phyloP scores from a whole-genome alignment of 768 basidiomycete genomes.

The Glaciozyma martinii region DNA sequence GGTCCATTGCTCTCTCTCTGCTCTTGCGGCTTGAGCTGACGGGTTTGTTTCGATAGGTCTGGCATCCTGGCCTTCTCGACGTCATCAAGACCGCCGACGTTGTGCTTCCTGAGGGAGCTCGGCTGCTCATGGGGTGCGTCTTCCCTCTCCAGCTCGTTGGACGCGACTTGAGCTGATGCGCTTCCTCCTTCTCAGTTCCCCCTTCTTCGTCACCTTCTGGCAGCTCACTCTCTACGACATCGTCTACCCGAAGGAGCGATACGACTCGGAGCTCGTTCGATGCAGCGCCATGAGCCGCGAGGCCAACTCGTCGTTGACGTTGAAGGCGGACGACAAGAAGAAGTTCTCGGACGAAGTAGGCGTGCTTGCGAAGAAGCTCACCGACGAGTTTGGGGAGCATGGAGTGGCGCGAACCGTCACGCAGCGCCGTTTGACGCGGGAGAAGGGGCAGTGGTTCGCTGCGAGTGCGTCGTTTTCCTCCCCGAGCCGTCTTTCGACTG shows the following conservation, averaged over 20 bases:
- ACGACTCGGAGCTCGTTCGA: constrained; percentile 63
- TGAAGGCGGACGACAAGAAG: constrained; percentile 14
- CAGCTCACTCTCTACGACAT: constrained; percentile 87
- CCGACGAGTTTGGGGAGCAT: not conserved
- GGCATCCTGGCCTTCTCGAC: constrained; percentile 63
- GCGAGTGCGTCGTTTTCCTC: not conserved
- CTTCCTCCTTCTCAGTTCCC: constrained; percentile 50
- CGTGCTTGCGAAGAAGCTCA: constrained; percentile 13
- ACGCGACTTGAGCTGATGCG: constrained; percentile 14
- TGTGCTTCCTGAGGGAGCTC: constrained; percentile 57
- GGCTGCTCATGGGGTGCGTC: constrained; percentile 61
- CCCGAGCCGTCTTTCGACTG: not conserved
- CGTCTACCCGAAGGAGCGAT: constrained; percentile 61
- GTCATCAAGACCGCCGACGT: constrained; percentile 68
- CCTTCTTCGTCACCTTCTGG: constrained; percentile 95
- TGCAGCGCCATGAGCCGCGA: constrained; percentile 41
- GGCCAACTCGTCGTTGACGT: constrained; percentile 1
- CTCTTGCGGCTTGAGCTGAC: not conserved
- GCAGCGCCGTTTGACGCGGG: not conserved
- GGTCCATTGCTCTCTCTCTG: not conserved
- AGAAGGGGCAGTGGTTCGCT: not conserved
- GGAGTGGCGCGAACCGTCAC: not conserved
- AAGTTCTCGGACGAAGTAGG: constrained; percentile 12
- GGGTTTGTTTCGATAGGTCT: constrained; percentile 44
- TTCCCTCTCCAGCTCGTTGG: not conserved